Percentiles rank a stretch among this genome's conserved stretches.
Evolutionary conservation across 169 alveolate genomes (phyloP).

Genomic region (Plasmodium gallinaceum): DNA sequence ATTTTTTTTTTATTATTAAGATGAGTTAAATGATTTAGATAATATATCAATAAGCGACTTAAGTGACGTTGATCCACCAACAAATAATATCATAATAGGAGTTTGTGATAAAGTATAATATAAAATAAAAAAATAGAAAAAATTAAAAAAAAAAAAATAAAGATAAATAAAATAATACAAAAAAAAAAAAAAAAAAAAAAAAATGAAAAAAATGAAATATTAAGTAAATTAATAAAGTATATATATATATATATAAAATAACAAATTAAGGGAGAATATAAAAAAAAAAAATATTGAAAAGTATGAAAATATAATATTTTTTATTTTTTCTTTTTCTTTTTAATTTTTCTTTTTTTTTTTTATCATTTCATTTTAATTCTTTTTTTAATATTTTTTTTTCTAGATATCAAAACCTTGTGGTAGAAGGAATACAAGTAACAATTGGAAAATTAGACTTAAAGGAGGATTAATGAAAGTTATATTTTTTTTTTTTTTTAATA

Average conservation of each 20-base stretch:
- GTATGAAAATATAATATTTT: no score
- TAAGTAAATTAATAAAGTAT: no score
- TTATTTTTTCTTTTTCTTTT: no score
- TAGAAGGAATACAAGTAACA: conserved; percentile 58
- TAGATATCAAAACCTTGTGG: conserved; percentile 74
- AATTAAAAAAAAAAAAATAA: no score
- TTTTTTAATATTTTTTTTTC: not conserved
- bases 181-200: no score
- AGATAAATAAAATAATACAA: no score
- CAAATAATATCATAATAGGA: conserved; percentile 43
- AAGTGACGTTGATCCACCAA: conserved; percentile 76
- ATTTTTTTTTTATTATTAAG: conserved; percentile 2
- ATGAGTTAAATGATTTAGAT: conserved; percentile 58
- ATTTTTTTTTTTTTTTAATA: not conserved
- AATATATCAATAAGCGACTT: conserved; percentile 60
- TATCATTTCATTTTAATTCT: not conserved
- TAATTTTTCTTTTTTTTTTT: no score
- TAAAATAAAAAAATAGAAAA: not conserved
- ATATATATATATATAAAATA: no score
- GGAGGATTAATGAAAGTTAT: conserved; percentile 73
- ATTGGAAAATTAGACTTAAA: conserved; percentile 69
- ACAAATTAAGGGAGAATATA: no score
- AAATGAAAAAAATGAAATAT: no score
- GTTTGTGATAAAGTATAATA: conserved; percentile 52
- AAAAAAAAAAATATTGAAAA: no score